Percentiles rank a stretch among this genome's conserved stretches.
phyloP scores from a whole-genome alignment of 2,329 filamentous ascomycete species.

The Teratosphaeria zuluensis region DNA sequence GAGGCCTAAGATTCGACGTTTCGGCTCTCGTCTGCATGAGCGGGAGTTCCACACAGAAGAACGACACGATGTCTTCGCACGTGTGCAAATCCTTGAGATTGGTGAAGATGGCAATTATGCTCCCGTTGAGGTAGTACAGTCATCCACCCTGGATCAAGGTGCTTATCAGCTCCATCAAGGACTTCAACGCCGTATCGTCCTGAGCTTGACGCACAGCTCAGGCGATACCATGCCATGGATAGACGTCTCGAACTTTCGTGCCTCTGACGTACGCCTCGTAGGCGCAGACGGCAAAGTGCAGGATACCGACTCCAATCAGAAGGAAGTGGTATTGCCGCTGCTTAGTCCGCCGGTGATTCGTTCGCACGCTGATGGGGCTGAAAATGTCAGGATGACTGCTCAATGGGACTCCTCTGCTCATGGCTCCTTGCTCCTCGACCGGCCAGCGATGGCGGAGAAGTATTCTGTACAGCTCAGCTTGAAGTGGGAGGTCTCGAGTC shows the following conservation, averaged over 20 bases:
- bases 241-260: conserved; percentile 64
- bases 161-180: conserved; percentile 94
- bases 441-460: conserved; percentile 74
- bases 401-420: conserved; percentile 97
- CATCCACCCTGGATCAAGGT: conserved; percentile 71
- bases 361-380: conserved; percentile 82
- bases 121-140: conserved; percentile 86
- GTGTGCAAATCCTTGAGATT: conserved; percentile 82
- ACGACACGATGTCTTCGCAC: conserved; percentile 82
- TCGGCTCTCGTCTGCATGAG: conserved; percentile 64
- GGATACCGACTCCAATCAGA: conserved; percentile 56
- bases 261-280: conserved; percentile 72
- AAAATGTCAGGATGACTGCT: conserved; percentile 73
- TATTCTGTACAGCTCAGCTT: conserved; percentile 83
- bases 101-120: conserved; percentile 84
- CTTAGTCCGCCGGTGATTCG: conserved; percentile 69
- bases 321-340: conserved; percentile 68
- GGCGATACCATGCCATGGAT: conserved; percentile 84
- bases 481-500: conserved; percentile 75
- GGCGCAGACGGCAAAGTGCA: conserved; percentile 79
- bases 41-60: conserved; percentile 90
- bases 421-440: conserved; percentile 83
- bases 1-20: conserved; percentile 32
- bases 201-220: conserved; percentile 85
- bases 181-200: conserved; percentile 74